Conservation (phyloP, 140 eudicot genomes). For the Oenanthe javanica region DNA sequence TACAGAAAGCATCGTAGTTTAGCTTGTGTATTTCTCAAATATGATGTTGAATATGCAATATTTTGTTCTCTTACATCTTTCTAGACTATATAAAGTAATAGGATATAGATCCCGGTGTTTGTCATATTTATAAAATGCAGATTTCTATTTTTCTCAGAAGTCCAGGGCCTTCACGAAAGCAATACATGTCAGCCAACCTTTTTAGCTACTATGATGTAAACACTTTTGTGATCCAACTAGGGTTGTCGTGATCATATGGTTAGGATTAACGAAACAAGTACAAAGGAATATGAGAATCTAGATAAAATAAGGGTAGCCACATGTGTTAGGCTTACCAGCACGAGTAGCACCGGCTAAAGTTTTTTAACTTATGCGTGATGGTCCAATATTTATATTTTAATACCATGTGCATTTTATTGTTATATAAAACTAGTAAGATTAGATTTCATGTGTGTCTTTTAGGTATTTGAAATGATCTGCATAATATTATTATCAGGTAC, state of each 20-base stretch:
- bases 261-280: constrained; percentile 13
- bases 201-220: background rate
- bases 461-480: constrained; percentile 8
- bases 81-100: background rate
- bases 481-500: background rate
- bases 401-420: constrained; percentile 39
- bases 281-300: constrained; percentile 26
- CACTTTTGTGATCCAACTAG: background rate
- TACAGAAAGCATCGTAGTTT: background rate
- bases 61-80: background rate
- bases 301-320: background rate
- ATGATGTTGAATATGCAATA: background rate
- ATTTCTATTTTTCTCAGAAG: too few relatives aligned
- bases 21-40: background rate
- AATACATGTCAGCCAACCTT: background rate
- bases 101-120: background rate
- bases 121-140: background rate
- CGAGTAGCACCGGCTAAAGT: constrained; percentile 30
- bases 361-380: constrained; percentile 18
- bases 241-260: constrained; percentile 8
- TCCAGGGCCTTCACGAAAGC: background rate
- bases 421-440: constrained; percentile 45
- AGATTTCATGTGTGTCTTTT: constrained; percentile 53
- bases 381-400: constrained; percentile 17
- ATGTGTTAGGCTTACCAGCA: constrained; percentile 36